These are phyloP conservation scores for Berberis vulgaris DNA, from an alignment of 164 flowering plant genomes.

Conservation along the genomic window DNA sequence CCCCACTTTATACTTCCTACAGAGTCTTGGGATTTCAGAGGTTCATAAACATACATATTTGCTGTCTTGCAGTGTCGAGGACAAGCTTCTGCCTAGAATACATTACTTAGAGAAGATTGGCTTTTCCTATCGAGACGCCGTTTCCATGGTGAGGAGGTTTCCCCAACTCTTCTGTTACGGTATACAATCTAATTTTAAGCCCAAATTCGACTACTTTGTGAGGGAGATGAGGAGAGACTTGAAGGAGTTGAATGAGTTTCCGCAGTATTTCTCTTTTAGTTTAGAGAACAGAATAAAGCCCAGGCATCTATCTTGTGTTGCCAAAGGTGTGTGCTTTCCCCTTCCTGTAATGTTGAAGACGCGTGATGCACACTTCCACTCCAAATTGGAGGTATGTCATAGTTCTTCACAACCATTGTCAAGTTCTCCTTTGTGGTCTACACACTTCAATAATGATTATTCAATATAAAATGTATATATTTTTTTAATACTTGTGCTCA, in stretches of 20 bases:
- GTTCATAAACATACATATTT: slow-evolving; percentile 48
- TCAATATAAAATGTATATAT: too few species aligned
- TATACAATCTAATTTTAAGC: slow-evolving; percentile 58
- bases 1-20: slow-evolving; percentile 84
- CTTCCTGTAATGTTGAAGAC: slow-evolving; percentile 58
- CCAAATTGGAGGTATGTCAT: slow-evolving; percentile 59
- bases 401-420: slow-evolving; percentile 57
- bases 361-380: slow-evolving; percentile 32
- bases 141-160: slow-evolving; percentile 62
- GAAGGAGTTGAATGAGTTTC: slow-evolving; percentile 76
- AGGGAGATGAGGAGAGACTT: slow-evolving; percentile 84
- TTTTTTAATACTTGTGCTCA: too few species aligned
- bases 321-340: slow-evolving; percentile 62
- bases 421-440: slow-evolving; percentile 62
- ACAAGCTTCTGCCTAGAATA: slow-evolving; percentile 67
- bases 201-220: slow-evolving; percentile 70
- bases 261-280: slow-evolving; percentile 92
- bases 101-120: slow-evolving; percentile 64
- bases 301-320: slow-evolving; percentile 59
- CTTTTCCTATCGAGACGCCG: slow-evolving; percentile 40
- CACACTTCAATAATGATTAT: too few species aligned
- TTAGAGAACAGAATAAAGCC: slow-evolving; percentile 81
- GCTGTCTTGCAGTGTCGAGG: slow-evolving; percentile 71
- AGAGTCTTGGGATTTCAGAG: slow-evolving; percentile 58
- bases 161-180: slow-evolving; percentile 77